A percentile compares a stretch with the other conserved stretches of the same genome.
Conservation (phyloP, 441 rosid species). For the Raphanus hybrid region DNA sequence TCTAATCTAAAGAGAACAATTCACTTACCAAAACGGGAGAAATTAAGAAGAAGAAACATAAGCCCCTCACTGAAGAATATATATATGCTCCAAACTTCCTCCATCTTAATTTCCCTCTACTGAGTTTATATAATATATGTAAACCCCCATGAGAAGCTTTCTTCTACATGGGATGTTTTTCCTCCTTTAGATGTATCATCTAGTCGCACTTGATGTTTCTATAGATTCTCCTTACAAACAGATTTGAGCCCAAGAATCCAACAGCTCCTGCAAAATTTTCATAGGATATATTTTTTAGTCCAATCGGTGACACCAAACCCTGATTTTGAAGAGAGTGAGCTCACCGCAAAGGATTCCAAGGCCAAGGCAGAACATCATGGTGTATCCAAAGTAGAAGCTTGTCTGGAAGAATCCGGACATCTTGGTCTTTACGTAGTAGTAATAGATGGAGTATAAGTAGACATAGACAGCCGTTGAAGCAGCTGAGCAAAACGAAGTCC, state of each 20-base stretch:
- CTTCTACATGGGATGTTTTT: background rate
- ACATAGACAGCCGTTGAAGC: slow-evolving; percentile 97
- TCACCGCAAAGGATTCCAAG: slow-evolving; percentile 95
- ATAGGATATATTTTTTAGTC: background rate
- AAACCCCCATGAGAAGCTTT: background rate
- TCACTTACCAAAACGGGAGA: slow-evolving; percentile 31
- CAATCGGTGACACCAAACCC: background rate
- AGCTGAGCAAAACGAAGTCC: slow-evolving; percentile 96
- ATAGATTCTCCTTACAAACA: background rate
- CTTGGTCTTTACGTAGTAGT: slow-evolving; percentile 93
- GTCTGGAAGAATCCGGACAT: slow-evolving; percentile 99
- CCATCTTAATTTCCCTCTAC: slow-evolving; percentile 18
- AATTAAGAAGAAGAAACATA: slow-evolving; percentile 19
- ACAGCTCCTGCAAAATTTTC: slow-evolving; percentile 7
- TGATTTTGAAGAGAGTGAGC: slow-evolving; percentile 35
- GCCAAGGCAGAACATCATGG: slow-evolving; percentile 97
- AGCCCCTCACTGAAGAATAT: background rate
- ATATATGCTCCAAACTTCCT: background rate
- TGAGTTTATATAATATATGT: slow-evolving; percentile 12
- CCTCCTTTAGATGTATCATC: background rate
- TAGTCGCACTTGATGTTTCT: slow-evolving; percentile 3
- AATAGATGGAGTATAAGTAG: slow-evolving; percentile 86
- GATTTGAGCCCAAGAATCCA: slow-evolving; percentile 3
- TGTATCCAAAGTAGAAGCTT: slow-evolving; percentile 97
- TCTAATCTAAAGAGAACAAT: slow-evolving; percentile 40